A percentile compares a stretch with the other conserved stretches of the same genome.
phyloP scores from a whole-genome alignment of 768 basidiomycete genomes.

The Mycena albidolilacea region DNA sequence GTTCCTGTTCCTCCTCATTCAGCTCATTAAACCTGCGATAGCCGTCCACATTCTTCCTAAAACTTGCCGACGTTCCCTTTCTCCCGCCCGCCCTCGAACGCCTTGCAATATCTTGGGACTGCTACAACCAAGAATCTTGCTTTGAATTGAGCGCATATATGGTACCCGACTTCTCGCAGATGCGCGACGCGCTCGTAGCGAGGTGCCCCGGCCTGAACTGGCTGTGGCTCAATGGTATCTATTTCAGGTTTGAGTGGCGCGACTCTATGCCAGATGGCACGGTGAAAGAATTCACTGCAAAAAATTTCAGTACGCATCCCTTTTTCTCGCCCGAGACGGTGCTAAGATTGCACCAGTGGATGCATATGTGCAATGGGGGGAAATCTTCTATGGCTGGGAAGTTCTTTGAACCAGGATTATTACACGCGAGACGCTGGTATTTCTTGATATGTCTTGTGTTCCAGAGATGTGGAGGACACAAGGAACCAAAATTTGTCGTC shows the following conservation, averaged over 20 bases:
- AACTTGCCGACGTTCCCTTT: neutral
- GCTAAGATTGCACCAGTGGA: neutral
- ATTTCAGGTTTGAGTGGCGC: too few species aligned
- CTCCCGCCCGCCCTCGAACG: conserved; percentile 11
- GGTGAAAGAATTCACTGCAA: too few species aligned
- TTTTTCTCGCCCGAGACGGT: neutral
- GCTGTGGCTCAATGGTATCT: too few species aligned
- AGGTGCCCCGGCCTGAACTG: conserved; percentile 6
- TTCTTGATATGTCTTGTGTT: neutral
- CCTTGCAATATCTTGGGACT: conserved; percentile 14
- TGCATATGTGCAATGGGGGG: neutral
- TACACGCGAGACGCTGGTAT: neutral
- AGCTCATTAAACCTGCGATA: neutral
- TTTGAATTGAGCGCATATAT: neutral
- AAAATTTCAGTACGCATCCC: neutral
- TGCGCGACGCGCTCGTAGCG: conserved; percentile 19
- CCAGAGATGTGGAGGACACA: neutral
- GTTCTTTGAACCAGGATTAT: neutral
- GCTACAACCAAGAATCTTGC: neutral
- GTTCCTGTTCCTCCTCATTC: too few species aligned
- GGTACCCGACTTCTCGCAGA: conserved; percentile 2
- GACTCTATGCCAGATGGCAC: too few species aligned
- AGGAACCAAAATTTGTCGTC: neutral
- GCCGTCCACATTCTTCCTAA: conserved; percentile 10
- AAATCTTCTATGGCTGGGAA: too few species aligned